Evolutionary conservation across 305 asterid species (phyloP).

Genomic region (Ruellia speciosa): DNA sequence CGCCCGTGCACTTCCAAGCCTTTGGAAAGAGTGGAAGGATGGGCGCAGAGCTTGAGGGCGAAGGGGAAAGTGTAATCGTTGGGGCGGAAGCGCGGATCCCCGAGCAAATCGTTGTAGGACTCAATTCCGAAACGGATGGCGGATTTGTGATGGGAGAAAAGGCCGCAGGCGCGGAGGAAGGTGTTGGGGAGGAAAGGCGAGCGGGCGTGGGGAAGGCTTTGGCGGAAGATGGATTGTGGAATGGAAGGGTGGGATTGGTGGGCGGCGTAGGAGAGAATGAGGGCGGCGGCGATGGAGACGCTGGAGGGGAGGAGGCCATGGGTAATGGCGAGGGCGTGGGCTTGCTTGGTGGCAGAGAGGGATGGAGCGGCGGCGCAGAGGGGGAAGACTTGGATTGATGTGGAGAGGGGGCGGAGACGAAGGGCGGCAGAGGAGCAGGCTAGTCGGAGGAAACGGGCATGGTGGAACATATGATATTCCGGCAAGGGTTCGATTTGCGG

Average conservation of each 20-base stretch:
- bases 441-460: conserved; percentile 24
- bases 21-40: conserved; percentile 31
- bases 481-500: neutral
- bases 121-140: conserved; percentile 27
- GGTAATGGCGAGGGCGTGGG: conserved; percentile 49
- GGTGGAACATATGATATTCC: conserved; percentile 37
- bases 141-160: conserved; percentile 24
- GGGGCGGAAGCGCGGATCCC: conserved; percentile 28
- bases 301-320: conserved; percentile 62
- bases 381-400: conserved; percentile 27
- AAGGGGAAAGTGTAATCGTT: conserved; percentile 73
- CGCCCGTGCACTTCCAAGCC: conserved; percentile 70
- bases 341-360: conserved; percentile 46
- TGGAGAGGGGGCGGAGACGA: conserved; percentile 18
- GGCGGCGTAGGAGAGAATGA: conserved; percentile 62
- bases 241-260: conserved; percentile 30
- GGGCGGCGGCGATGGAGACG: conserved; percentile 55
- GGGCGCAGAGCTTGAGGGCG: conserved; percentile 61
- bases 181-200: conserved; percentile 69
- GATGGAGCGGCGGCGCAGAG: conserved; percentile 35
- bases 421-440: conserved; percentile 19
- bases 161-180: conserved; percentile 49
- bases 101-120: conserved; percentile 48
- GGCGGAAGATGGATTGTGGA: conserved; percentile 35
- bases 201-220: conserved; percentile 35